Percentiles rank a stretch among this genome's conserved stretches.
Evolutionary conservation across 1,284 basidiomycete species (phyloP).

Genomic region (Paramarasmius palmivorus): DNA sequence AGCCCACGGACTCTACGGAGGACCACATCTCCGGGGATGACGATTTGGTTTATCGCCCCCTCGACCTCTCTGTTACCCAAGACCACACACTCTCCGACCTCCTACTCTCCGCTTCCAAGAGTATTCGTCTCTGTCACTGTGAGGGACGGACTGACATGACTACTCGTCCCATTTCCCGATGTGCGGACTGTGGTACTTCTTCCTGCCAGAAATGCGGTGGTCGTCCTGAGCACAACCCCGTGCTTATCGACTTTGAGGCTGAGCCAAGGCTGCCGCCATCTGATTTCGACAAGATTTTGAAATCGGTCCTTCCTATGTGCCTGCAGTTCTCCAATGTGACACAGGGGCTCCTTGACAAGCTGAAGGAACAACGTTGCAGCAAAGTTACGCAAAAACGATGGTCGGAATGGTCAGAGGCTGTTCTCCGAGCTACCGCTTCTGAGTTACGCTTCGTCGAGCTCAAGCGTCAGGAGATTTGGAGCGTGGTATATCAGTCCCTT

Average conservation of each 20-base stretch:
- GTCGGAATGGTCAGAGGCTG: conserved; percentile 69
- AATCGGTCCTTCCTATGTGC: conserved; percentile 87
- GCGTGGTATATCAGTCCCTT: conserved; percentile 76
- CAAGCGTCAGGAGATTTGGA: conserved; percentile 89
- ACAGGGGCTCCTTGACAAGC: conserved; percentile 49
- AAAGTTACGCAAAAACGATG: conserved; percentile 56
- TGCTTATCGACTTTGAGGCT: conserved; percentile 47
- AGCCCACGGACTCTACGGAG: conserved; percentile 33
- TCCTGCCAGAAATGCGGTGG: conserved; percentile 88
- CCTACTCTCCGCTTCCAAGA: conserved; percentile 66
- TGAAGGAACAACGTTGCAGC: conserved; percentile 46
- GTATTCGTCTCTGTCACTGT: conserved; percentile 82
- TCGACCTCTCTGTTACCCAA: conserved; percentile 69
- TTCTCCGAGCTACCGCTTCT: conserved; percentile 57
- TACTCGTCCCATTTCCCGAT: conserved; percentile 67
- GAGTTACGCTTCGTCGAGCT: conserved; percentile 86
- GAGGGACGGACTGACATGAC: conserved; percentile 87
- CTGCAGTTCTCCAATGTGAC: conserved; percentile 62
- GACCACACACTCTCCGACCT: conserved; percentile 54
- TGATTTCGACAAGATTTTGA: conserved; percentile 75
- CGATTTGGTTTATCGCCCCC: conserved; percentile 55
- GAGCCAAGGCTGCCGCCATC: conserved; percentile 65
- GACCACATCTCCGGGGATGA: conserved; percentile 73
- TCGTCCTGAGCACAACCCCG: conserved; percentile 83
- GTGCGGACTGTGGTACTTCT: conserved; percentile 76